Evolutionary conservation across 345 rosid genomes (phyloP), one percentile per base, ranked within the genome.

Genomic region (Ailanthus altissimus): DNA sequence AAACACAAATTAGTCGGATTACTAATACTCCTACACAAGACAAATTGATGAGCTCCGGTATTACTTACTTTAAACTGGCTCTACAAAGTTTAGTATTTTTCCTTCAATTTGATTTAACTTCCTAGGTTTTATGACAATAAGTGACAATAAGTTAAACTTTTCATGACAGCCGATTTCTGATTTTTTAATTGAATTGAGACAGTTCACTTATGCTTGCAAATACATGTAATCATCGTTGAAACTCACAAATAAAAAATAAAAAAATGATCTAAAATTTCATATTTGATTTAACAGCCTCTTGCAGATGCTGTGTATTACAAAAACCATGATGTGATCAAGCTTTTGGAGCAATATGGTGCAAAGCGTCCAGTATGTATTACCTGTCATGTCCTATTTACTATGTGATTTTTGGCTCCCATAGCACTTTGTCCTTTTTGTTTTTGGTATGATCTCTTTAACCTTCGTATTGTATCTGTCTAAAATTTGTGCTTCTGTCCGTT

Each of bases 221-320:
- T 71, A 20, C 16, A 38, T 5, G 32, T 32, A 70, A 32, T 54
- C 1, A 11, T 28, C 5, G 0, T 1, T 28, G 23, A 28, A 50
- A 50, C 14, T 28, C 58, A 8, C 15, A 3, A 49, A 69, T 9
- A 18, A 49, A 13, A 8, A 18, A 47, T 11, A 10, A 51, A 43
- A 59, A 11, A 46, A 43, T 42, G 84, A 75, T 76, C 50, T 36
- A 78, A 75, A 74, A 51, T 26, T 66, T 82, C 42, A 46, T 70
- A 72, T 54, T 81, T 82, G 72, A 47, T 80, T 80, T 32, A 60
- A 71, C 92, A 93, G 97, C 97, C 96, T 82, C 94, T 93, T 73
- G 94, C 94, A 51, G 96, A 93, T 83, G 97, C 94, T 0, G 82
- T 88, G 61, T 88, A 89, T 83, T 91, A 91, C 85, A 88, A 91